Base-by-base conservation (phyloP, 306 rosid species). In the Nissolia schottii region DNA sequence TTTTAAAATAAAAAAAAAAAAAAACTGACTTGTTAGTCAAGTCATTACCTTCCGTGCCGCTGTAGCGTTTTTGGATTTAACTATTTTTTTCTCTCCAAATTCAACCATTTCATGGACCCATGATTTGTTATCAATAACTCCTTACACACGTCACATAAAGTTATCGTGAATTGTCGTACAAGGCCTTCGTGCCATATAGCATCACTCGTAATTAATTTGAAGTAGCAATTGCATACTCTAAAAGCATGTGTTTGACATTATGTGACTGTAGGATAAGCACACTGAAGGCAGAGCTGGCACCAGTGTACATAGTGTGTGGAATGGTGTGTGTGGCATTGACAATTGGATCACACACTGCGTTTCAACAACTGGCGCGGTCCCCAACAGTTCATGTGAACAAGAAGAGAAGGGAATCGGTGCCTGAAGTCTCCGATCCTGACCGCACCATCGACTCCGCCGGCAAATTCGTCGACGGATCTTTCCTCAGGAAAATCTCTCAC, bases 401-500 rank as follows among this genome's bases (percentile, higher is more conserved):
- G 79, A 58, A 71, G 15, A 64, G 70, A 59, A 83, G 86, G 53
- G 84, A 83, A 23, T 14, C 81, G 0, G 0, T 75, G 35, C 69
- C 81, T 0, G 86, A 83, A 40, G 69, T 75, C 0, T 49, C 16
- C 6, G 81, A 83, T 20, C 86, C 86, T 1, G 86, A 83, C 49
- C 37, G 15, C 25, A 70, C 79, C 31, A 1, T 83, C 11, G 27
- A 59, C 2, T 41, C 35, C 1, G 81, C 84, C 5, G 58, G 19
- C 75, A 83, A 75, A 23, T 83, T 83, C 73, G 66, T 79, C 62
- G 63, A 83, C n/a, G 76, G 73, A 0, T 83, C 86, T 3, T 32
- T 79, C 73, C 37, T 83, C 0, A 43, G 86, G 4, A 83, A 83
- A 46, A 2, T 83, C 0, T 27, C 73, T 15, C 79, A 79, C 6